Conservation (phyloP, 1,284 basidiomycete species). For the Marasmius sp. region DNA sequence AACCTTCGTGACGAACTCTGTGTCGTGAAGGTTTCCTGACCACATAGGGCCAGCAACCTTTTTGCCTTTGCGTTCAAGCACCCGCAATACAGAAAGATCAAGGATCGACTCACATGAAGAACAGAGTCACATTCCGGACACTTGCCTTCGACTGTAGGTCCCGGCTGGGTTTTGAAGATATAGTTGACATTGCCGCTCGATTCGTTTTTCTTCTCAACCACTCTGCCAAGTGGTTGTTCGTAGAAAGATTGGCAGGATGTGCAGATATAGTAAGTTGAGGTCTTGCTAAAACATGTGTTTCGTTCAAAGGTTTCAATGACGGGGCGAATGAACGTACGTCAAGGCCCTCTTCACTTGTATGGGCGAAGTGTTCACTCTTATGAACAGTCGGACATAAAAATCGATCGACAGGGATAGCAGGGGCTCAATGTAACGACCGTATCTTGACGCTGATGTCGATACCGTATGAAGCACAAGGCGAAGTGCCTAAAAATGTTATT, state of each 20-base stretch:
- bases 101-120: conserved; percentile 60
- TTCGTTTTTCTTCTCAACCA: conserved; percentile 57
- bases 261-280: conserved; percentile 82
- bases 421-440: conserved; percentile 91
- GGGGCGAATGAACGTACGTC: conserved; percentile 49
- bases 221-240: conserved; percentile 76
- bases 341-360: conserved; percentile 86
- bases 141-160: conserved; percentile 63
- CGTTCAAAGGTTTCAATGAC: conserved; percentile 8
- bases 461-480: conserved; percentile 87
- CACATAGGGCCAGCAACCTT: conserved; percentile 95
- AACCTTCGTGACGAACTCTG: conserved; percentile 72
- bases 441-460: conserved; percentile 85
- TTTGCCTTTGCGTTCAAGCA: not conserved
- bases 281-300: conserved; percentile 56
- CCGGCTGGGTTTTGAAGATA: conserved; percentile 72
- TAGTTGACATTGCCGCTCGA: conserved; percentile 55
- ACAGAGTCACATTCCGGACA: conserved; percentile 84
- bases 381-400: conserved; percentile 95
- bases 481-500: conserved; percentile 58
- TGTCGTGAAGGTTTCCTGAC: conserved; percentile 86
- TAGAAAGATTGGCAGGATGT: conserved; percentile 78
- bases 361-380: conserved; percentile 75
- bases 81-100: not conserved
- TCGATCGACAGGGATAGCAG: conserved; percentile 95